Base-by-base conservation (phyloP, 1,284 basidiomycete species). In the Peniophora sp. region DNA sequence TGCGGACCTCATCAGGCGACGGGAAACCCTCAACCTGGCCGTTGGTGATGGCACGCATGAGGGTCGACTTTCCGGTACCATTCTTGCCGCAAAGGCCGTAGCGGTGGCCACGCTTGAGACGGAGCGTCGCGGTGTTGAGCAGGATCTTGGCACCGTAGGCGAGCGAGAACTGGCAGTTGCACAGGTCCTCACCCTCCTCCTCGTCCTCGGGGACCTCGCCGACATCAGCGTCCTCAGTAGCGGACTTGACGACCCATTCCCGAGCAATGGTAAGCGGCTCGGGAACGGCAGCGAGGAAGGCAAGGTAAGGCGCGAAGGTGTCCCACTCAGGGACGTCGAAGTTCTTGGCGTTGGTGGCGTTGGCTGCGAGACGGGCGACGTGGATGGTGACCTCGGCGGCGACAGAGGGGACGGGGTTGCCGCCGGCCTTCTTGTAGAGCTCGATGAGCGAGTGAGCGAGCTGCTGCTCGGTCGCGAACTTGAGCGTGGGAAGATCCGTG, bases 91-190 rank as follows among this genome's bases (percentile, higher is more conserved):
- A 95, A 47, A 97, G 87, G 84, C 94, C 94, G 72, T 97, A 97
- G 67, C 95, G 93, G 78, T 97, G 92, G 54, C 94, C 95, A 75
- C 95, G 93, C 83, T 97, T 97, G 69, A 97, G 87, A 66, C 94
- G 92, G 68, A 97, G 89, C 57, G 79, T 88, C 58, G 95, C 94
- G 50, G 93, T 96, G 79, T 97, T 97, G 67, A 97, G 84, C 62
- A 97, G 72, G 63, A 97, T 97, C 83, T 97, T 97, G 68, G 94
- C 94, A 87, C 94, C 95, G 69, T 97, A 97, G 54, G 95, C 95
- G 55, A 97, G 82, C 52, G 92, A 96, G 82, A 95, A 97, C 71
- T 94, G 92, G 81, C 89, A 95, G 80, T 97, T 96, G 79, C 94
- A 97, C 63, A 97, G 81, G 67, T 96, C 92, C 72, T 97, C 95